Base-by-base conservation (phyloP, 2,329 filamentous ascomycete species). In the Exophiala calicioides region DNA sequence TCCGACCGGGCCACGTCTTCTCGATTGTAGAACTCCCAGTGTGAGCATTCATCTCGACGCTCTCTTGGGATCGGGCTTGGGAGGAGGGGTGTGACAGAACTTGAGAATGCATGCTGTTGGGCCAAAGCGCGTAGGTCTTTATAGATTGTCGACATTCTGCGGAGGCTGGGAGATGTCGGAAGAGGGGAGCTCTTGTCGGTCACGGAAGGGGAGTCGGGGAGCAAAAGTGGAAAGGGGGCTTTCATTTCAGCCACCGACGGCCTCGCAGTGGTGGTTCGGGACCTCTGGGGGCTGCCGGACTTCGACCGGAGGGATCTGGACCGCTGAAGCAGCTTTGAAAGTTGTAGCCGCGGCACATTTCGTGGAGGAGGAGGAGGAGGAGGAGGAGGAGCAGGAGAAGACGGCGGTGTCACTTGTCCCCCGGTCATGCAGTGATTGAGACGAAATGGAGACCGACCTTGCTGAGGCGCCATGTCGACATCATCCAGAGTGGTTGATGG, bases 91-190 rank as follows among this genome's bases (percentile, higher is more conserved):
- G 39, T 51, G 10, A 18, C 20, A 4, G 45, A 38, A 19, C 33
- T 40, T 3, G 44, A 44, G 29, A 4, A 15, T 3, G 32, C 27
- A 4, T 50, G 39, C 29, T 37, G 33, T 30, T 41, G 34, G 10
- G 47, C 46, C 12, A 53, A 19, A 9, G 33, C 38, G 29, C 53
- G 50, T 27, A 56, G 37, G 20, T 51, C 40, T n/a, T 37, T 20
- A 43, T 53, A 49, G 37, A 34, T 51, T 7, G 36, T 35, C 12
- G 47, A 48, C 43, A 44, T 47, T 34, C 53, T 50, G 20, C 53
- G 53, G 19, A 56, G 40, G n/a, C 36, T 38, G 9, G 35, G 27
- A 24, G 27, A 44, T 4, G 9, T 31, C 20, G 26, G 18, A 13
- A 13, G 15, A 13, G 48, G 20, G 9, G 19, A 40, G 18, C 30